phyloP scores from a whole-genome alignment of 768 basidiomycete species.

The Xerocomellus chrysenteron region DNA sequence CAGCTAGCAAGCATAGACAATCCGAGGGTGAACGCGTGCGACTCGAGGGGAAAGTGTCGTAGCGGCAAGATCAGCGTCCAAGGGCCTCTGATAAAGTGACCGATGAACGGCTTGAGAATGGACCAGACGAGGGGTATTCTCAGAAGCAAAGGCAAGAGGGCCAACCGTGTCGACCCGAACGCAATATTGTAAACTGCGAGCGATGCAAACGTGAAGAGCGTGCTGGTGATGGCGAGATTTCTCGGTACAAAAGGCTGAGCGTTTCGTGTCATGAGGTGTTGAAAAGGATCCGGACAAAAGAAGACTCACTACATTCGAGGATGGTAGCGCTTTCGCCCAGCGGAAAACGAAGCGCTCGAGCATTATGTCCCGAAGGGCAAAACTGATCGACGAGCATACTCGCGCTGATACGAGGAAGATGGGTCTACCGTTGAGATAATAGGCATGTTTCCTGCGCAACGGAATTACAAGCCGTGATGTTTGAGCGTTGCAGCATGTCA shows the following conservation, averaged over 20 bases:
- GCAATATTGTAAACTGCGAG: constrained; percentile 39
- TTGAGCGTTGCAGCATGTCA: constrained; percentile 6
- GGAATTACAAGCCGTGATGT: neutral
- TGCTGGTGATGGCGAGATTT: constrained; percentile 34
- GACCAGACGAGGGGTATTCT: constrained; percentile 52
- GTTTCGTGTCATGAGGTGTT: neutral
- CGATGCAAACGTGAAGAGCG: constrained; percentile 40
- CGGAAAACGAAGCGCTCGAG: constrained; percentile 52
- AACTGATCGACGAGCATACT: constrained; percentile 43
- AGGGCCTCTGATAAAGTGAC: constrained; percentile 53
- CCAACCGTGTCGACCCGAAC: constrained; percentile 47
- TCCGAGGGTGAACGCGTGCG: constrained; percentile 50
- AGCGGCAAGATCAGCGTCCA: constrained; percentile 55
- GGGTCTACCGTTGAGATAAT: constrained; percentile 70
- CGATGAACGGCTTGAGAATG: constrained; percentile 47
- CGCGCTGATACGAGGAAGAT: constrained; percentile 56
- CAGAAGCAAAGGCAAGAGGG: constrained; percentile 53
- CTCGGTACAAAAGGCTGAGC: constrained; percentile 20
- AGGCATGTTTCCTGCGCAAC: constrained; percentile 64
- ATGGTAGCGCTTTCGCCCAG: constrained; percentile 31
- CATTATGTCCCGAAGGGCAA: constrained; percentile 55
- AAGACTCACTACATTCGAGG: too few relatives aligned
- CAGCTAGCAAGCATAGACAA: constrained; percentile 54
- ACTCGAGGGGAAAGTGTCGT: constrained; percentile 43
- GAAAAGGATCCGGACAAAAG: neutral